phyloP scores from a whole-genome alignment of 176 grass and related monocot genomes.

The Eremochloa ophiuroides region DNA sequence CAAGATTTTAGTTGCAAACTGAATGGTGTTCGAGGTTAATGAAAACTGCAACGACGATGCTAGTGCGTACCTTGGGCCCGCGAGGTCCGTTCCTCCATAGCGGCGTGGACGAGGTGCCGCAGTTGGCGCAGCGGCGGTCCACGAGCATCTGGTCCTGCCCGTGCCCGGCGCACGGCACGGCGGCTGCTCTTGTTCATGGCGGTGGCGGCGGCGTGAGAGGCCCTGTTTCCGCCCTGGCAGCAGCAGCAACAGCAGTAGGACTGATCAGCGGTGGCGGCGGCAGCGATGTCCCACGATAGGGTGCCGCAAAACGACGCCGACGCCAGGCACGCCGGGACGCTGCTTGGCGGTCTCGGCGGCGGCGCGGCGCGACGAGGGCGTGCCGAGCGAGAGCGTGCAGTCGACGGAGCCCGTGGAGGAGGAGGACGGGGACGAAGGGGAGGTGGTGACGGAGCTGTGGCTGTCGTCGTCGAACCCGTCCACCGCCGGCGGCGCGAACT shows the following conservation, averaged over 20 bases:
- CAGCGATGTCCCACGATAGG: constrained; percentile 20
- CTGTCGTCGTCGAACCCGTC: constrained; percentile 28
- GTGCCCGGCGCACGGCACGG: not conserved
- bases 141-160: not conserved
- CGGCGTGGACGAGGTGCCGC: constrained; percentile 87
- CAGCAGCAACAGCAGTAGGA: constrained; percentile 2
- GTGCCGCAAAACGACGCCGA: not conserved
- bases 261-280: not conserved
- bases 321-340: not conserved
- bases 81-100: constrained; percentile 93
- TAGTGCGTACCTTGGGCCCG: constrained; percentile 71
- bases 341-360: not conserved
- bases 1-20: no score
- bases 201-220: not conserved
- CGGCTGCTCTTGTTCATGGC: not conserved
- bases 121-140: constrained; percentile 87
- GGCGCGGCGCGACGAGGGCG: constrained; percentile 50
- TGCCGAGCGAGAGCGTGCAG: constrained; percentile 93
- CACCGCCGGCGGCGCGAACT: not conserved
- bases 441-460: constrained; percentile 37
- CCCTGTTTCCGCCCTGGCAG: not conserved
- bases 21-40: no score
- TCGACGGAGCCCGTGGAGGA: constrained; percentile 48
- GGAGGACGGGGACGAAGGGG: constrained; percentile 26
- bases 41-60: no score